Conservation (phyloP, 495 filamentous ascomycete species). For the Penicillium alfredii region DNA sequence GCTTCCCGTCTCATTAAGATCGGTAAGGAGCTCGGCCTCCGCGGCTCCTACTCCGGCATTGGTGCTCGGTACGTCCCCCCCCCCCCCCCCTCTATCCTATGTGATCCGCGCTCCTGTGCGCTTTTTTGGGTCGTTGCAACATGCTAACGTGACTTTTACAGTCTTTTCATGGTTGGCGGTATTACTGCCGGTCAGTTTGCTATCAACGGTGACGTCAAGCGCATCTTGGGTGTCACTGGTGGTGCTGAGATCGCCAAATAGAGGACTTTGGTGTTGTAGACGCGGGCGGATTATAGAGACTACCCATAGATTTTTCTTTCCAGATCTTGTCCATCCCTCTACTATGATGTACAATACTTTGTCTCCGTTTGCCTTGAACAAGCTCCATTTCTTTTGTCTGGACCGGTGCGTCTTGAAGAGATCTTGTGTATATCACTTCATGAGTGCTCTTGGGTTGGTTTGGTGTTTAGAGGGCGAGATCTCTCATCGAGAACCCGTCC, state of each 20-base stretch:
- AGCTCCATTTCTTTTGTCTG: constrained; percentile 21
- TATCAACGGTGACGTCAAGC: constrained; percentile 72
- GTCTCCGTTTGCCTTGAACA: constrained; percentile 30
- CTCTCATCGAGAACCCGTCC: constrained; percentile 10
- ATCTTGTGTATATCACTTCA: not conserved
- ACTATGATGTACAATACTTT: constrained; percentile 32
- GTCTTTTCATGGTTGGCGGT: constrained; percentile 53
- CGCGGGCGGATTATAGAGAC: constrained; percentile 33
- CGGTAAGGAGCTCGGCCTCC: constrained; percentile 84
- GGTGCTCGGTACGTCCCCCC: too few species aligned
- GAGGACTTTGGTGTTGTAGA: constrained; percentile 16
- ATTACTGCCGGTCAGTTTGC: constrained; percentile 93
- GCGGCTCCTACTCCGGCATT: constrained; percentile 85
- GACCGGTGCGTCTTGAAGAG: not conserved
- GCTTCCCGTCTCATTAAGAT: constrained; percentile 91
- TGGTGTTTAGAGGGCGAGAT: constrained; percentile 1
- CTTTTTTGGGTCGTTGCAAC: not conserved
- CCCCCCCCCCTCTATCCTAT: too few species aligned
- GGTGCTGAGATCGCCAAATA: constrained; percentile 73
- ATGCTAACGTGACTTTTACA: constrained; percentile 4
- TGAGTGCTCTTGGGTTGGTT: too few species aligned
- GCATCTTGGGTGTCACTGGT: constrained; percentile 58
- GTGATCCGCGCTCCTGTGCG: too few species aligned
- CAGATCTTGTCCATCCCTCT: constrained; percentile 25
- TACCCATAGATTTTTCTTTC: constrained; percentile 31